Percentiles rank a stretch among this genome's conserved stretches.
These are phyloP conservation scores for Pseudonitzschia multistriata DNA, from an alignment of 108 stramenopile species.

Conservation along the genomic window DNA sequence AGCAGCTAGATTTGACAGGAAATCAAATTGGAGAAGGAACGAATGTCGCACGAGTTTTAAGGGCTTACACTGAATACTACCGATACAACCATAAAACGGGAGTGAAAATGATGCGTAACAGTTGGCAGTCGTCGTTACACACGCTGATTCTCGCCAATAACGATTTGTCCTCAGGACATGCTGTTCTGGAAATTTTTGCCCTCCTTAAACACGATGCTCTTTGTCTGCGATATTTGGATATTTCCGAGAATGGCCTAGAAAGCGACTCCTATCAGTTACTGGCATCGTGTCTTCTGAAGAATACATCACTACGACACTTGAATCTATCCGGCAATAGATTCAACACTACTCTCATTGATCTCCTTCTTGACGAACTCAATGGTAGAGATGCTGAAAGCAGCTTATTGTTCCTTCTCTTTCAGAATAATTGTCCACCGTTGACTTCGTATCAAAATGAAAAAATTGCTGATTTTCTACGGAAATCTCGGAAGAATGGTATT, in stretches of 20 bases:
- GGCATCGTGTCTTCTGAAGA: slow-evolving; percentile 38
- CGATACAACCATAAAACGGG: slow-evolving; percentile 41
- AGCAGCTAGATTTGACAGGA: slow-evolving; percentile 57
- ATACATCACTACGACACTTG: slow-evolving; percentile 42
- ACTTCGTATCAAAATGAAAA: slow-evolving; percentile 20
- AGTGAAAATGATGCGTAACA: slow-evolving; percentile 15
- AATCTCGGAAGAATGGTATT: slow-evolving; percentile 35
- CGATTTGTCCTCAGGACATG: slow-evolving; percentile 42
- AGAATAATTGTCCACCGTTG: slow-evolving; percentile 50
- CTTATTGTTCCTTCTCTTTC: slow-evolving; percentile 42
- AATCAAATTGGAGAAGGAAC: slow-evolving; percentile 50
- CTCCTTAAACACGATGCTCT: slow-evolving; percentile 52
- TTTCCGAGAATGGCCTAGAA: slow-evolving; percentile 53
- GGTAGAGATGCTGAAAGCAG: slow-evolving; percentile 30
- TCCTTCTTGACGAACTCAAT: slow-evolving; percentile 30
- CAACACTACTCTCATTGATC: slow-evolving; percentile 33
- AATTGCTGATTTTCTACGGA: slow-evolving; percentile 24
- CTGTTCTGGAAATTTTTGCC: slow-evolving; percentile 49
- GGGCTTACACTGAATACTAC: slow-evolving; percentile 40
- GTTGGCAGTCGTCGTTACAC: slow-evolving; percentile 52
- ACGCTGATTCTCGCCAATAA: slow-evolving; percentile 50
- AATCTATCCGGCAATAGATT: slow-evolving; percentile 61
- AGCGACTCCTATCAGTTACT: slow-evolving; percentile 40
- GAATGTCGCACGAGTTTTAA: slow-evolving; percentile 37
- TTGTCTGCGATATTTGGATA: slow-evolving; percentile 41